Conservation (phyloP, 2,329 filamentous ascomycete genomes). For the Alternaria viburni region DNA sequence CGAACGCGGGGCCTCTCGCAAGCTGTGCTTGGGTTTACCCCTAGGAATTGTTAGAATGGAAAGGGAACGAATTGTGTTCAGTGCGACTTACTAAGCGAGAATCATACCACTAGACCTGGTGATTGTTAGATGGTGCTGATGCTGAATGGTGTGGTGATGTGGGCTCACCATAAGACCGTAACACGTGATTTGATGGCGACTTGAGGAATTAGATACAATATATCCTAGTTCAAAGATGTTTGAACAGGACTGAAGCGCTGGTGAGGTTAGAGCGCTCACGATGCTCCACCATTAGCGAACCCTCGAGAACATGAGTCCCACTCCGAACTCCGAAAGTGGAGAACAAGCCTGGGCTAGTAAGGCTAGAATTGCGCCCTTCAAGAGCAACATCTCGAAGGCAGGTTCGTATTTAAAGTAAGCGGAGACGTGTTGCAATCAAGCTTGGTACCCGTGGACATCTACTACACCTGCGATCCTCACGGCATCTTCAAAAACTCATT, state of each 20-base stretch:
- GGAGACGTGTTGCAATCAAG: neutral
- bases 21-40: conserved; percentile 16
- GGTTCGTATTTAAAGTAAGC: neutral
- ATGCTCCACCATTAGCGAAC: neutral
- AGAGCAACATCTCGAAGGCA: neutral
- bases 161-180: conserved; percentile 17
- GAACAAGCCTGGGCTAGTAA: neutral
- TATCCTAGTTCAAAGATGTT: rapidly evolving
- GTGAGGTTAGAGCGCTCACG: neutral
- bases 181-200: neutral
- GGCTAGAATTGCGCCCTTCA: neutral
- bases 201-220: neutral
- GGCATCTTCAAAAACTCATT: neutral
- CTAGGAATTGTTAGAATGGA: neutral
- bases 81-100: neutral
- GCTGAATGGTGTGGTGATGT: neutral
- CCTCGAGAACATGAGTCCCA: neutral
- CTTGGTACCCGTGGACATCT: too few relatives aligned
- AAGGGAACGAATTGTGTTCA: neutral
- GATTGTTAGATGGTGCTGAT: neutral
- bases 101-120: conserved; percentile 23
- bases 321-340: neutral
- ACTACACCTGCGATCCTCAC: neutral
- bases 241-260: neutral
- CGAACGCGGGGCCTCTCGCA: conserved; percentile 29